Conservation (phyloP, 106 monocot genomes). For the Acanthochlamys bracteata region DNA sequence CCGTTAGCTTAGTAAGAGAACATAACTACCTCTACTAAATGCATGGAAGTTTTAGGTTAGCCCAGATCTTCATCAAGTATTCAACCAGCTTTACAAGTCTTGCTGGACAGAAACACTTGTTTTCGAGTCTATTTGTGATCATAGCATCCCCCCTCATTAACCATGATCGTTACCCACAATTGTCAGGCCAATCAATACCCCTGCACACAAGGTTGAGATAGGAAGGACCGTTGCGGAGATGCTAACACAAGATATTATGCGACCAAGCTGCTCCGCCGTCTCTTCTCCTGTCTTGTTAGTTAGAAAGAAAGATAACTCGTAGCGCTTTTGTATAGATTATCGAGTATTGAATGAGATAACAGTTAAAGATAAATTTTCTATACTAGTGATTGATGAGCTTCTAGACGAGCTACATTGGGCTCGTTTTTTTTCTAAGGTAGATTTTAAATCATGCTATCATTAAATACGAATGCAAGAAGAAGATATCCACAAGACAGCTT, state of each 20-base stretch:
- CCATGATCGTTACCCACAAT: no score
- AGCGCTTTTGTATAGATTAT: constrained; percentile 3
- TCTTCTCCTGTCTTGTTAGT: not conserved
- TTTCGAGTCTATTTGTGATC: no score
- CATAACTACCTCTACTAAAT: no score
- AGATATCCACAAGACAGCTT: not conserved
- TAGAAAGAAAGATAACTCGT: constrained; percentile 5
- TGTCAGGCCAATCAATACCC: no score
- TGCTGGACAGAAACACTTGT: no score
- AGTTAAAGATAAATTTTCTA: constrained; percentile 4
- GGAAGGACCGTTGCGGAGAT: not conserved
- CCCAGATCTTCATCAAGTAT: no score
- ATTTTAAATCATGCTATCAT: constrained; percentile 9
- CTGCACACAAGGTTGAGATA: constrained; percentile 5
- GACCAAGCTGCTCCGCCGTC: not conserved
- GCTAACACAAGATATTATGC: not conserved
- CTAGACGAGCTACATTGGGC: constrained; percentile 7
- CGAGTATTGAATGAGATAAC: not conserved
- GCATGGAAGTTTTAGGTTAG: no score
- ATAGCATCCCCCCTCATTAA: no score
- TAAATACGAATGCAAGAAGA: not conserved
- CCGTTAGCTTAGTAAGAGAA: no score
- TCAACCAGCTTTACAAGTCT: no score
- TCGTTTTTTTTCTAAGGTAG: constrained; percentile 7
- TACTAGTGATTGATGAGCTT: not conserved